Conservation (phyloP, 192 early-diverging fungal genomes). For the Entomortierella parvispora region DNA sequence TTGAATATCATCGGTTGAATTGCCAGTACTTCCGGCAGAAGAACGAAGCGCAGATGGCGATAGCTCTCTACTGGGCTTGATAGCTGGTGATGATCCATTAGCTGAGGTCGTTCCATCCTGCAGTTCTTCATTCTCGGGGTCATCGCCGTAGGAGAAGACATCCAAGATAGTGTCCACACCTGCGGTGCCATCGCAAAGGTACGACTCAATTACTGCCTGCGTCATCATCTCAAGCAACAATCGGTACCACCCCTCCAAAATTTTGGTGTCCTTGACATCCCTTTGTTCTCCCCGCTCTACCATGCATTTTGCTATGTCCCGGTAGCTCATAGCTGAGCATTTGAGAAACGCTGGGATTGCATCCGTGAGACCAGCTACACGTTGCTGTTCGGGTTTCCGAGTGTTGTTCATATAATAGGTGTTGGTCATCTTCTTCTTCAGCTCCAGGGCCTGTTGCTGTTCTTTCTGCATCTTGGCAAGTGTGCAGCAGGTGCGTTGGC, state of each 20-base stretch:
- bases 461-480: constrained; percentile 43
- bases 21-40: neutral
- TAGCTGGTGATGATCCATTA: neutral
- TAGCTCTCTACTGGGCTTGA: neutral
- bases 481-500: constrained; percentile 52
- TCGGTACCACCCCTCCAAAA: constrained; percentile 63
- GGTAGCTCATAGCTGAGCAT: constrained; percentile 58
- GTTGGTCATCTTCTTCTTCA: constrained; percentile 28
- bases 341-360: constrained; percentile 62
- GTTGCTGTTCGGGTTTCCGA: constrained; percentile 15
- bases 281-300: constrained; percentile 30
- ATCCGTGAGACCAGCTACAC: constrained; percentile 55
- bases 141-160: constrained; percentile 65
- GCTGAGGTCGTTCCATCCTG: constrained; percentile 4
- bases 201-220: constrained; percentile 63
- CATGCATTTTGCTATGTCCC: constrained; percentile 38
- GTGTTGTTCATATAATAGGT: constrained; percentile 9
- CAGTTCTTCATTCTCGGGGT: constrained; percentile 50
- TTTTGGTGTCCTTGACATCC: constrained; percentile 53
- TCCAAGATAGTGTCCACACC: constrained; percentile 61
- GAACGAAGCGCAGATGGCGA: constrained; percentile 3
- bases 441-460: constrained; percentile 38
- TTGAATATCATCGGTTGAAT: too few species aligned
- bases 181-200: constrained; percentile 57
- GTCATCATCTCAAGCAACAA: constrained; percentile 65